Conservation (phyloP, 352 stramenopile genomes). For the Pythium biforme region DNA sequence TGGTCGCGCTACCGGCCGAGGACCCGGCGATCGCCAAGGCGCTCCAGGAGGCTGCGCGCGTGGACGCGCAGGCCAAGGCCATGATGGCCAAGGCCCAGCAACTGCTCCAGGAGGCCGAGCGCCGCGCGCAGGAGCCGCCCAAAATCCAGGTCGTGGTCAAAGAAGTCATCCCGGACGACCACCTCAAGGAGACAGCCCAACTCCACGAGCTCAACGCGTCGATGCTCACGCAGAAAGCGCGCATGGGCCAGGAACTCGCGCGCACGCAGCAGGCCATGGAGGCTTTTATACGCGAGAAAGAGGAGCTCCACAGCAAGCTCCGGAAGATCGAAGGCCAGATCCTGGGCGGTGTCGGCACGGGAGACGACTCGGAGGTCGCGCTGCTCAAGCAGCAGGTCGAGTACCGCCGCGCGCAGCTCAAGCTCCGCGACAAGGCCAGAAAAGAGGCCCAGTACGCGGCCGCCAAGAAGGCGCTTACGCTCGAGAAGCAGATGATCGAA, state of each 20-base stretch:
- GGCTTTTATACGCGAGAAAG: slow-evolving; percentile 53
- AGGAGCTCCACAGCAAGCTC: slow-evolving; percentile 59
- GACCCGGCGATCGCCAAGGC: slow-evolving; percentile 43
- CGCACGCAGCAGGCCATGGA: slow-evolving; percentile 75
- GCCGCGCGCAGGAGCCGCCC: slow-evolving; percentile 33
- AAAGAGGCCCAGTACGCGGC: slow-evolving; percentile 66
- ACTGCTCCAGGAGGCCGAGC: slow-evolving; percentile 63
- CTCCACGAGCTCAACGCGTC: slow-evolving; percentile 63
- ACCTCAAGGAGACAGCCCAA: slow-evolving; percentile 61
- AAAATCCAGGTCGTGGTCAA: slow-evolving; percentile 66
- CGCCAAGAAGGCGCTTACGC: slow-evolving; percentile 45
- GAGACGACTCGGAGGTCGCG: slow-evolving; percentile 63
- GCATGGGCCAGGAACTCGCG: slow-evolving; percentile 73
- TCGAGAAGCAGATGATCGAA: slow-evolving; percentile 77
- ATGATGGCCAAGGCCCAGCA: slow-evolving; percentile 74
- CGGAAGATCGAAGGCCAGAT: slow-evolving; percentile 84
- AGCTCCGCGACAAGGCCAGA: slow-evolving; percentile 73
- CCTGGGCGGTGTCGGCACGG: slow-evolving; percentile 34
- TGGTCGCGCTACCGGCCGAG: slow-evolving; percentile 15
- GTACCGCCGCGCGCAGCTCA: slow-evolving; percentile 72
- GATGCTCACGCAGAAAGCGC: slow-evolving; percentile 67
- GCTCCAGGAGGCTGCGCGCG: slow-evolving; percentile 44
- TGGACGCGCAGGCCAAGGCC: slow-evolving; percentile 64
- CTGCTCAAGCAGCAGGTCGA: slow-evolving; percentile 84
- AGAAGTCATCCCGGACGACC: slow-evolving; percentile 71